phyloP scores from a whole-genome alignment of 257 asterid species.

The Solanum pimpinellifolium region DNA sequence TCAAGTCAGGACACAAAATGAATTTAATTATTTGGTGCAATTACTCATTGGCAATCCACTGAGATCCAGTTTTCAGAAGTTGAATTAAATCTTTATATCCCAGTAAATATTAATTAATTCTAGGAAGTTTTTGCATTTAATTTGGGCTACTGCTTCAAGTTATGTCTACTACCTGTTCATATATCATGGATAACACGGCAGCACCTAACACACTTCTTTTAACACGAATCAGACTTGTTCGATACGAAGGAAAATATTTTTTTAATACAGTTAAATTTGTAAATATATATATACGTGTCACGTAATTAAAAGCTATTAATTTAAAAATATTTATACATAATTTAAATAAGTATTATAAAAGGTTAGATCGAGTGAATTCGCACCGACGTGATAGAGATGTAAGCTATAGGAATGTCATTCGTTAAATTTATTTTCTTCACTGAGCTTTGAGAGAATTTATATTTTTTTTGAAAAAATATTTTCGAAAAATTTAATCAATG shows the following conservation, averaged over 20 bases:
- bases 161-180: neutral
- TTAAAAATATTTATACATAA: neutral
- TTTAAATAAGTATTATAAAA: neutral
- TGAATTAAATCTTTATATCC: neutral
- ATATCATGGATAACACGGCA: neutral
- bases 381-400: too few species aligned
- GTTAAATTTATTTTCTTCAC: neutral
- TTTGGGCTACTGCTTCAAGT: neutral
- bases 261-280: fast-evolving
- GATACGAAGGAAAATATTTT: neutral
- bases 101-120: neutral
- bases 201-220: neutral
- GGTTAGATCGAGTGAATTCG: neutral
- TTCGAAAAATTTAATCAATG: neutral
- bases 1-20: neutral
- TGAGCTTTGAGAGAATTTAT: neutral
- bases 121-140: neutral
- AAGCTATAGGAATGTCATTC: neutral
- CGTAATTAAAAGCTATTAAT: neutral
- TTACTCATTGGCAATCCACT: neutral
- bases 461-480: neutral
- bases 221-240: neutral
- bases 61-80: neutral
- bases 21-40: neutral
- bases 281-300: neutral